Evolutionary conservation across 257 asterid species (phyloP), one percentile per base, ranked within the genome.

Genomic region (Solanum pinnatisectum): DNA sequence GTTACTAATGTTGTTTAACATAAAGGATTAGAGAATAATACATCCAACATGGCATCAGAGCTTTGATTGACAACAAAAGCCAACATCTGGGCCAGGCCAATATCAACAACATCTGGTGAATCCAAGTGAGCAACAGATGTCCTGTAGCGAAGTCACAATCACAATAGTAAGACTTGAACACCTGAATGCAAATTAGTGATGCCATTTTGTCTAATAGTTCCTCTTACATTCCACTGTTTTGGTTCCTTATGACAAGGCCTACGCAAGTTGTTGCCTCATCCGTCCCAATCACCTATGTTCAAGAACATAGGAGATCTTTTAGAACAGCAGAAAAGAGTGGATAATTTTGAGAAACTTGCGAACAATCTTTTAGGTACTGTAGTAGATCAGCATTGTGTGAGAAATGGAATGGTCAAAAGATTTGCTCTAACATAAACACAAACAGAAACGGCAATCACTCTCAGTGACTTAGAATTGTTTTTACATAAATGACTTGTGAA

Each of bases 221-320:
- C 76, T 79, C 96, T 94, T 91, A 96, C 99, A 94, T 92, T 94
- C 98, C 98, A 87, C 87, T 93, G 89, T 87, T 91, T 90, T 89
- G 88, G 90, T 96, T 95, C 85, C 98, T 93, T 89, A 97, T 92
- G 86, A 92, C 93, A 87, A 97, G 74, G 30, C 99, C 98, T 27
- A 95, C 94, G 85, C 99, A 96, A 71, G 99, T 97, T 72, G 99
- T 97, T 89, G 99, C 99, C 93, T 96, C 99, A 87, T 97, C 99
- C 42, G 97, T 97, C 83, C 99, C 99, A 68, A 93, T 95, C 49
- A 95, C 88, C 99, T 96, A 86, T 89, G 63, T 81, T 76, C 72
- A 60, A 56, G 77, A 87, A 72, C 25, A 42, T 37, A 49, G 27
- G 32, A 68, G 23, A 32, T 14, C 39, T 44, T 72, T 46, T 25